Evolutionary conservation across 176 grass and related monocot species (phyloP).

Genomic region (Oryza rufipogon): DNA sequence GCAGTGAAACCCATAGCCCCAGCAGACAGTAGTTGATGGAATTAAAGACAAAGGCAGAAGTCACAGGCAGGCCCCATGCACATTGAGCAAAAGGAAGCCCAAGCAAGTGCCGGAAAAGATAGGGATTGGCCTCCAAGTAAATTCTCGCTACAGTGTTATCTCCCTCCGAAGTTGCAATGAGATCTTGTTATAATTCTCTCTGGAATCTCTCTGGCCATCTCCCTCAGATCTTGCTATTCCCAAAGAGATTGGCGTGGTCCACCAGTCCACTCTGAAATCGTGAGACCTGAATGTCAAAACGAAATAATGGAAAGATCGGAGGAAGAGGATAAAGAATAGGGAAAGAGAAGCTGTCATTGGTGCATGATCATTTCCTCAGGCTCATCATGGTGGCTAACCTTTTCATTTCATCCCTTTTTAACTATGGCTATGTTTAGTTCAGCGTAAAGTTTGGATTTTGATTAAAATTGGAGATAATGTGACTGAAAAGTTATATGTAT

Average conservation of each 20-base stretch:
- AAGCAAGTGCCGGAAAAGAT: background rate
- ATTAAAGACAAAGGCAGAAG: background rate
- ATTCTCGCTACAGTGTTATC: background rate
- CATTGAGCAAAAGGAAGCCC: background rate
- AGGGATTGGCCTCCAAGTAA: background rate
- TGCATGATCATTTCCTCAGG: conserved; percentile 19
- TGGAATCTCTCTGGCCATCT: background rate
- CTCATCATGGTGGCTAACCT: conserved; percentile 9
- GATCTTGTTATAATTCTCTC: background rate
- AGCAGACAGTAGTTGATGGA: background rate
- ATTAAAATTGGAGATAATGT: no score
- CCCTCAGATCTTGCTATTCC: conserved; percentile 9
- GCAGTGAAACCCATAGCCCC: background rate
- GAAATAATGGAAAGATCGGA: background rate
- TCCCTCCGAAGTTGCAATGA: background rate
- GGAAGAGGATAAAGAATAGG: background rate
- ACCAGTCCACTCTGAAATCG: background rate
- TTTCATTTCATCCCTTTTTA: background rate
- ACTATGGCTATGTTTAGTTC: background rate
- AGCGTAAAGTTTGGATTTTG: no score
- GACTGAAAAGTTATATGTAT: no score
- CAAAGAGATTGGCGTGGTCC: conserved; percentile 17
- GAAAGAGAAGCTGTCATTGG: conserved; percentile 33
- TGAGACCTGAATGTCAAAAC: background rate
- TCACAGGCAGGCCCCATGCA: background rate